Percentiles rank a stretch among this genome's conserved stretches.
These are phyloP conservation scores for Syzygium aromaticum DNA, from an alignment of 345 rosid genomes.

Conservation along the genomic window DNA sequence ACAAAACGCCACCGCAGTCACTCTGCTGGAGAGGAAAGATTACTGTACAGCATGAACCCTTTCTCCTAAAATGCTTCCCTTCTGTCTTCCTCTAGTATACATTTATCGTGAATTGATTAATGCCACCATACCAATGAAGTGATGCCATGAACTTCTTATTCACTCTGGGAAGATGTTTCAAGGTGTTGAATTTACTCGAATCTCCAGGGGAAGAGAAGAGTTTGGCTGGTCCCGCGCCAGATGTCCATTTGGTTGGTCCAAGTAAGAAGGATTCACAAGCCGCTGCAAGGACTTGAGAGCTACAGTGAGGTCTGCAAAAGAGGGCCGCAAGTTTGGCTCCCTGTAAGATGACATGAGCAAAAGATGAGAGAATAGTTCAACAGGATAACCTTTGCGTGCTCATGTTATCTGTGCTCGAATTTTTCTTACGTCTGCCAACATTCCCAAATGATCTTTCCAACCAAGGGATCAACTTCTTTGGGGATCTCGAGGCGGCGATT, in stretches of 20 bases:
- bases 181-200: constrained; percentile 55
- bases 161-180: constrained; percentile 32
- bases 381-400: not conserved
- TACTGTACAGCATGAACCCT: constrained; percentile 2
- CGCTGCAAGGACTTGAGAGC: constrained; percentile 79
- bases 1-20: constrained; percentile 9
- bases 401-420: not conserved
- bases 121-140: not conserved
- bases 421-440: constrained; percentile 95
- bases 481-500: constrained; percentile 94
- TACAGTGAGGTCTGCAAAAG: constrained; percentile 66
- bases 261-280: constrained; percentile 49
- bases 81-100: not conserved
- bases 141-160: constrained; percentile 4
- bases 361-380: not conserved
- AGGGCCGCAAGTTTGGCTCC: constrained; percentile 86
- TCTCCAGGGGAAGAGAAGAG: constrained; percentile 37
- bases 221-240: constrained; percentile 27
- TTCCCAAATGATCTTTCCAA: constrained; percentile 73
- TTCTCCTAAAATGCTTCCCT: not conserved
- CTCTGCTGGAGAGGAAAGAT: constrained; percentile 6
- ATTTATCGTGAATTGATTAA: not conserved
- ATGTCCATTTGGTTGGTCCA: constrained; percentile 41
- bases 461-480: constrained; percentile 87
- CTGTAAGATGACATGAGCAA: constrained; percentile 24